phyloP scores from a whole-genome alignment of 805 yeast genomes.

The Lipomyces kockii region DNA sequence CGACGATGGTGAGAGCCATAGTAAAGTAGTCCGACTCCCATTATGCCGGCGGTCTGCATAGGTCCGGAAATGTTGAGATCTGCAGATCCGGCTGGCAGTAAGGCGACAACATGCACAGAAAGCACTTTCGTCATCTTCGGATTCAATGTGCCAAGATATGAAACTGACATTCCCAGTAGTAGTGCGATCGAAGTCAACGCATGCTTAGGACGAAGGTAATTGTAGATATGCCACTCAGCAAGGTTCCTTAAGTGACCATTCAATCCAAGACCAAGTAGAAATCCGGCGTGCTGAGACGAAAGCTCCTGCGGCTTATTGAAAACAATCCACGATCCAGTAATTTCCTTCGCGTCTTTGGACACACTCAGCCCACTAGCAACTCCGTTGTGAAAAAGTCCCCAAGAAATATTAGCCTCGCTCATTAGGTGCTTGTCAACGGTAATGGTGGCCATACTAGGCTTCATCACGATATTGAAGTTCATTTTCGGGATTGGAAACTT shows the following conservation, averaged over 20 bases:
- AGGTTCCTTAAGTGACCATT: conserved; percentile 82
- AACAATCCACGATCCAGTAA: conserved; percentile 89
- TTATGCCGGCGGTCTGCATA: conserved; percentile 88
- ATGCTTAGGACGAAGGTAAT: conserved; percentile 88
- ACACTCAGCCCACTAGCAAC: conserved; percentile 83
- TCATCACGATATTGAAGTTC: conserved; percentile 66
- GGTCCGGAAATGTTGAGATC: conserved; percentile 80
- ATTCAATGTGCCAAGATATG: conserved; percentile 81
- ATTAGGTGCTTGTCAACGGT: conserved; percentile 60
- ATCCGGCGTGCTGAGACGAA: conserved; percentile 90
- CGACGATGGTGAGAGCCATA: conserved; percentile 77
- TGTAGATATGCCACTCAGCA: conserved; percentile 97
- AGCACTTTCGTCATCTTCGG: conserved; percentile 84
- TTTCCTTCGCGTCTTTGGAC: conserved; percentile 67
- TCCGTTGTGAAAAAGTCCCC: conserved; percentile 95
- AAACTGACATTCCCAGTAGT: conserved; percentile 90
- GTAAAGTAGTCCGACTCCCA: conserved; percentile 88
- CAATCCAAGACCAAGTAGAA: conserved; percentile 86
- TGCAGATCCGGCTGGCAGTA: conserved; percentile 87
- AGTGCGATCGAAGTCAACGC: conserved; percentile 83
- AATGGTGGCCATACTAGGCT: conserved; percentile 70
- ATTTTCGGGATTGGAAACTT: conserved; percentile 77
- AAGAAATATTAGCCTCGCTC: conserved; percentile 56
- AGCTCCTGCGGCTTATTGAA: conserved; percentile 77
- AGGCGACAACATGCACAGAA: conserved; percentile 89